Base-by-base conservation (phyloP, 2,329 filamentous ascomycete genomes). In the Penicillium sp. region DNA sequence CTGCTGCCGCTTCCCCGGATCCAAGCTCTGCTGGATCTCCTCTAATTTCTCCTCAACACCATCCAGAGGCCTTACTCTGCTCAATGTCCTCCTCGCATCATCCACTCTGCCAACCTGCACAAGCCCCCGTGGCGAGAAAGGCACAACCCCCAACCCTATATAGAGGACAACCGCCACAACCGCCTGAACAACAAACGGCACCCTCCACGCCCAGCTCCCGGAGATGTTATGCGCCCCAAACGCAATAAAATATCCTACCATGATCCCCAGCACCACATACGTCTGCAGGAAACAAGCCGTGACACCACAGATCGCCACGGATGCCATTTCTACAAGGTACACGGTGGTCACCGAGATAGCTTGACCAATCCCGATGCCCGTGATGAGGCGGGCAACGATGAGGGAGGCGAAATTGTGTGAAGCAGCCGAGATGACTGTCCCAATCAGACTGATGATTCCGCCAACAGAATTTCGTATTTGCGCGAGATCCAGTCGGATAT, bases 21-120 rank as follows among this genome's bases (percentile, higher is more conserved):
- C 59, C 46, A 70, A 56, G 11, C 61, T 70, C 15, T 58, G 44
- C 51, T 65, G 60, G n/a, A 69, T 69, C 54, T 68, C 67, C 15
- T 41, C 57, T 8, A 67, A 29, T 52, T 69, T 65, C 5, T 44
- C 59, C 13, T 63, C 55, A 5, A 59, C 61, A 15, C 7, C 50
- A 13, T 48, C 23, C 2, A 7, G 41, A 8, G 61, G 38, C 11
- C 64, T 50, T 2, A 65, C 13, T 38, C 45, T 61, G 2, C 47
- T 19, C 26, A 64, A 35, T 9, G 61, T 55, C 3, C n/a, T 23
- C 23, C 52, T 51, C 21, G 64, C 64, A 30, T 66, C 62, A 21
- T 60, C 54, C 5, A 19, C 45, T 4, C 62, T 53, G 7, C 56
- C 54, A 23, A 55, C 57, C 26, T 62, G 62, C 1, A 53, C 60